Conservation (phyloP, 2,329 filamentous ascomycete species). For the Alternaria novae-zelandiae region DNA sequence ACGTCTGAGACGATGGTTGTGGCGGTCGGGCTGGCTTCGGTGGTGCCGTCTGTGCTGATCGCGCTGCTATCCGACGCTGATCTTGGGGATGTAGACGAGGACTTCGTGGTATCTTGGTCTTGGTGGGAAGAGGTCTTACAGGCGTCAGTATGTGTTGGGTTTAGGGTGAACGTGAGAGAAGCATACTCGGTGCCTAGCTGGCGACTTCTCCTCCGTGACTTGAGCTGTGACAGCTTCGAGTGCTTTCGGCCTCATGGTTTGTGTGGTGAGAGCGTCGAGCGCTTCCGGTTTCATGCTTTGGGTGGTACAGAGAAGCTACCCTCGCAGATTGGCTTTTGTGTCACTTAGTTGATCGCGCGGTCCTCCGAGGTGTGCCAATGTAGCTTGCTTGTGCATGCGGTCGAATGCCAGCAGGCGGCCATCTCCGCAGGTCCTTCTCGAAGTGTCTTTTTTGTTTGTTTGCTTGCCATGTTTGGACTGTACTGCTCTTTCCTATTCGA, state of each 20-base stretch:
- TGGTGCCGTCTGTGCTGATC: conserved; percentile 10
- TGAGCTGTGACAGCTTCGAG: conserved; percentile 18
- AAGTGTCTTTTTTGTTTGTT: background rate
- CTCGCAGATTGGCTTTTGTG: background rate
- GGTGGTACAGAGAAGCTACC: background rate
- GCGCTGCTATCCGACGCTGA: conserved; percentile 14
- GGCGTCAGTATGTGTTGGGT: background rate
- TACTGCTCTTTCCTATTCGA: background rate
- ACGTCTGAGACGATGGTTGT: conserved; percentile 24
- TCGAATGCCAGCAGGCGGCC: background rate
- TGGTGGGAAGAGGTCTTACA: background rate
- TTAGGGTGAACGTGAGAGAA: background rate
- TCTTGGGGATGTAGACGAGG: background rate
- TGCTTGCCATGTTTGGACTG: background rate
- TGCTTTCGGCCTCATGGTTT: conserved; percentile 24
- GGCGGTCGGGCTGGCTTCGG: conserved; percentile 17
- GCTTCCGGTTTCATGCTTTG: conserved; percentile 23
- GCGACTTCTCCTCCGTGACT: background rate
- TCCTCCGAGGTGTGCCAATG: background rate
- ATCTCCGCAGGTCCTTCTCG: background rate
- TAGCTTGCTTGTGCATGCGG: background rate
- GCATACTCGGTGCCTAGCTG: conserved; percentile 8
- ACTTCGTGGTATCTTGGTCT: background rate
- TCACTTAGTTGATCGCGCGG: background rate
- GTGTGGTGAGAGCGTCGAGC: conserved; percentile 22